These are phyloP conservation scores for Calonectria hawksworthii DNA, from an alignment of 2,329 filamentous ascomycete genomes.

Conservation along the genomic window DNA sequence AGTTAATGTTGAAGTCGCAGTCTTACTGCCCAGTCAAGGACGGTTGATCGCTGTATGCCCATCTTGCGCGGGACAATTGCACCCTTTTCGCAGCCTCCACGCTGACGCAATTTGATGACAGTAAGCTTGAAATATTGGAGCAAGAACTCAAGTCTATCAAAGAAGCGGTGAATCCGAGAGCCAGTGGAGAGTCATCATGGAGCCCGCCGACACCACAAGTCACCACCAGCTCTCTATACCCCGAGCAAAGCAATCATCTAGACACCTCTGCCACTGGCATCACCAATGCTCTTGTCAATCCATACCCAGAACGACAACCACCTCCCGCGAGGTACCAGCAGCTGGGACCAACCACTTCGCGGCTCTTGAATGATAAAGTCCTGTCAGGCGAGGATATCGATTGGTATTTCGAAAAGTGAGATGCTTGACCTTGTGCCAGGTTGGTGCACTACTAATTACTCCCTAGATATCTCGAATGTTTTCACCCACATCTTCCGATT, in stretches of 20 bases:
- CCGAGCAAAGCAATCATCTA: slow-evolving; percentile 31
- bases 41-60: background rate
- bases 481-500: slow-evolving; percentile 67
- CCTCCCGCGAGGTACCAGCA: slow-evolving; percentile 32
- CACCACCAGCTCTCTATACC: slow-evolving; percentile 42
- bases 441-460: background rate
- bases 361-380: slow-evolving; percentile 61
- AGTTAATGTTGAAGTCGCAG: background rate
- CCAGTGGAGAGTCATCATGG: slow-evolving; percentile 39
- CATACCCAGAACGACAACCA: slow-evolving; percentile 23
- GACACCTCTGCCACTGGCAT: slow-evolving; percentile 27
- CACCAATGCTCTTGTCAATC: slow-evolving; percentile 13
- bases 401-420: slow-evolving; percentile 67
- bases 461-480: slow-evolving; percentile 65
- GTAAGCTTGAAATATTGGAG: slow-evolving; percentile 69
- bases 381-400: slow-evolving; percentile 68
- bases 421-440: background rate
- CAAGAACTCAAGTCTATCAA: slow-evolving; percentile 69
- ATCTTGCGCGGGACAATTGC: background rate
- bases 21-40: background rate
- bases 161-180: slow-evolving; percentile 59
- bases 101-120: slow-evolving; percentile 43
- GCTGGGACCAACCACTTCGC: slow-evolving; percentile 52
- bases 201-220: slow-evolving; percentile 48
- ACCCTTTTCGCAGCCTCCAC: slow-evolving; percentile 14